phyloP scores from a whole-genome alignment of 1,284 basidiomycete genomes.

The Irpex lacteus region DNA sequence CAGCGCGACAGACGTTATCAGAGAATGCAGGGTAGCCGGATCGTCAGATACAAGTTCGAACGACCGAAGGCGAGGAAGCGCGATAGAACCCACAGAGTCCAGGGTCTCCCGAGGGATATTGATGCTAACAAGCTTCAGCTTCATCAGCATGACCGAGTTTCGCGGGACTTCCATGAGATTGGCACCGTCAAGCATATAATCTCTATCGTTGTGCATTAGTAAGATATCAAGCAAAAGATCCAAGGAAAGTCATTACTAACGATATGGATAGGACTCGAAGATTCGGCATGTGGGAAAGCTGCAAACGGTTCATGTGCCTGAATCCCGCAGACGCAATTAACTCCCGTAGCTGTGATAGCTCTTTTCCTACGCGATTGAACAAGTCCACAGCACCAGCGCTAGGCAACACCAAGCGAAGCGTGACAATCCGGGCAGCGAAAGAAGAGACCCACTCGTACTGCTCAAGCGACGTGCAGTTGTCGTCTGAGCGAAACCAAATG shows the following conservation, averaged over 20 bases:
- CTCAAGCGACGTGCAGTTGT: neutral
- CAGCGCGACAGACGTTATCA: neutral
- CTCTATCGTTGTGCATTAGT: neutral
- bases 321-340: neutral
- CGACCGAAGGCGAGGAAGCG: neutral
- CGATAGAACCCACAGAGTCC: neutral
- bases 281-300: neutral
- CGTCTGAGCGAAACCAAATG: neutral
- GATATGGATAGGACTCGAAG: neutral
- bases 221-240: no score
- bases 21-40: neutral
- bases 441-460: neutral
- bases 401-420: neutral
- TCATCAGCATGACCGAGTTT: neutral
- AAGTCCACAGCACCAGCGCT: neutral
- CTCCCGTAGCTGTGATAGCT: neutral
- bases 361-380: neutral
- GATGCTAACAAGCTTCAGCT: neutral
- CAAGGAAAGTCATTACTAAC: neutral
- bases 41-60: neutral
- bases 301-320: neutral
- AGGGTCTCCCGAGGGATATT: no score
- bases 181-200: neutral
- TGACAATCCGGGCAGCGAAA: neutral
- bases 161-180: neutral